These are phyloP conservation scores for Vanrija sp. DNA, from an alignment of 1,284 basidiomycete species.

Conservation along the genomic window DNA sequence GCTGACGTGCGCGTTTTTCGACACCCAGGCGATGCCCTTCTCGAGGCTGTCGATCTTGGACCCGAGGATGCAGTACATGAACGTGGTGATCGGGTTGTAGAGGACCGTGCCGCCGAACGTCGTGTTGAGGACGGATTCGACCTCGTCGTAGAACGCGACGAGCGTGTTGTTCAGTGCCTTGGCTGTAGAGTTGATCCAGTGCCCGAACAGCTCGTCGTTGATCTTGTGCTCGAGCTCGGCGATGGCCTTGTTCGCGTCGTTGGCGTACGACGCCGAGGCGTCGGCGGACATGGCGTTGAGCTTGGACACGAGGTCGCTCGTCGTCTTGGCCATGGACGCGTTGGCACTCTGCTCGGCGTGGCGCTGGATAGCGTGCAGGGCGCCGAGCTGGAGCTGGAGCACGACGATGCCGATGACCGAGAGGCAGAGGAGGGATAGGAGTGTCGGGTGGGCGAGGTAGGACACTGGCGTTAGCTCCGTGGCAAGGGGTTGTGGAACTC, in stretches of 20 bases:
- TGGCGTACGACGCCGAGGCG: slow-evolving; percentile 71
- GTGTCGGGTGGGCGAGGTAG: slow-evolving; percentile 85
- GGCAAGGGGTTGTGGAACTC: slow-evolving; percentile 17
- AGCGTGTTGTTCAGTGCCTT: slow-evolving; percentile 67
- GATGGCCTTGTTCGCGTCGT: slow-evolving; percentile 67
- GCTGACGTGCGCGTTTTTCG: slow-evolving; percentile 75
- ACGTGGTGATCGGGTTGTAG: slow-evolving; percentile 74
- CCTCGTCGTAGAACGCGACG: slow-evolving; percentile 51
- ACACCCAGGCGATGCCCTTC: slow-evolving; percentile 83
- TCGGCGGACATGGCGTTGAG: slow-evolving; percentile 77
- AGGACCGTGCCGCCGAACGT: slow-evolving; percentile 81
- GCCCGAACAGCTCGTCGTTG: slow-evolving; percentile 78
- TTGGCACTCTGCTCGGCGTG: slow-evolving; percentile 62
- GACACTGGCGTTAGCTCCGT: slow-evolving; percentile 52
- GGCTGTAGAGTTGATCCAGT: slow-evolving; percentile 89
- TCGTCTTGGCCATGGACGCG: slow-evolving; percentile 62
- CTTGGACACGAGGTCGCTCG: slow-evolving; percentile 64
- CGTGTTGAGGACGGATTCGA: slow-evolving; percentile 55
- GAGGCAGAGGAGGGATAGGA: slow-evolving; percentile 81
- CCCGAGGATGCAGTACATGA: slow-evolving; percentile 83
- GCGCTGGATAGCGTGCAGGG: slow-evolving; percentile 63
- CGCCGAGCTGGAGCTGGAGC: slow-evolving; percentile 78
- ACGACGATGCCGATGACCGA: slow-evolving; percentile 83
- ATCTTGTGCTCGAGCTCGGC: slow-evolving; percentile 65
- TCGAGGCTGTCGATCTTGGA: slow-evolving; percentile 82